Percentiles rank a stretch among this genome's conserved stretches.
These are phyloP conservation scores for Eucalyptus pumila DNA, from an alignment of 345 rosid species.

Conservation along the genomic window DNA sequence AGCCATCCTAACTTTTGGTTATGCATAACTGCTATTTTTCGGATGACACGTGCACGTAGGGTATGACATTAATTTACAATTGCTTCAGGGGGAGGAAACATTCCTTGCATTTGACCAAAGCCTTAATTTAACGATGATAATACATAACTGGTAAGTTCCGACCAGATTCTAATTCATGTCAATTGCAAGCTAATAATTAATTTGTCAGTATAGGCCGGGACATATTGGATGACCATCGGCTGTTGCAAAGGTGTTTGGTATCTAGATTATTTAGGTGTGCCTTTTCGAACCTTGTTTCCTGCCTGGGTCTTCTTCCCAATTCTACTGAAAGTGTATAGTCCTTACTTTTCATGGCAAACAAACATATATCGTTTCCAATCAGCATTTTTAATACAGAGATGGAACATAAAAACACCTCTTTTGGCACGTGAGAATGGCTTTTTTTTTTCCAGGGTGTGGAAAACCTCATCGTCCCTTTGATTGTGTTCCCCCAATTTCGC, in stretches of 20 bases:
- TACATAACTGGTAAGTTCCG: constrained; percentile 65
- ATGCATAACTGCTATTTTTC: not conserved
- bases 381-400: not conserved
- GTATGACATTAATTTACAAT: not conserved
- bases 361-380: not conserved
- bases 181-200: not conserved
- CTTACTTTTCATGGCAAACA: no score
- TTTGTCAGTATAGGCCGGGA: constrained; percentile 41
- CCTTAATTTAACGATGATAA: constrained; percentile 62
- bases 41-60: not conserved
- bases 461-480: not conserved
- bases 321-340: no score
- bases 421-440: not conserved
- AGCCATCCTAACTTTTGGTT: not conserved
- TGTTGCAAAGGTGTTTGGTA: constrained; percentile 81
- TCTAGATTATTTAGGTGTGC: constrained; percentile 80
- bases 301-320: no score
- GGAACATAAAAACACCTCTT: not conserved
- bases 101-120: constrained; percentile 47
- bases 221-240: constrained; percentile 72
- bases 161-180: not conserved
- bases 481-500: not conserved
- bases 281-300: not conserved
- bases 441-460: not conserved
- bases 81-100: constrained; percentile 80